Percentiles rank a stretch among this genome's conserved stretches.
phyloP scores from a whole-genome alignment of 2,329 filamentous ascomycete species.

The Aspergillus sp. region DNA sequence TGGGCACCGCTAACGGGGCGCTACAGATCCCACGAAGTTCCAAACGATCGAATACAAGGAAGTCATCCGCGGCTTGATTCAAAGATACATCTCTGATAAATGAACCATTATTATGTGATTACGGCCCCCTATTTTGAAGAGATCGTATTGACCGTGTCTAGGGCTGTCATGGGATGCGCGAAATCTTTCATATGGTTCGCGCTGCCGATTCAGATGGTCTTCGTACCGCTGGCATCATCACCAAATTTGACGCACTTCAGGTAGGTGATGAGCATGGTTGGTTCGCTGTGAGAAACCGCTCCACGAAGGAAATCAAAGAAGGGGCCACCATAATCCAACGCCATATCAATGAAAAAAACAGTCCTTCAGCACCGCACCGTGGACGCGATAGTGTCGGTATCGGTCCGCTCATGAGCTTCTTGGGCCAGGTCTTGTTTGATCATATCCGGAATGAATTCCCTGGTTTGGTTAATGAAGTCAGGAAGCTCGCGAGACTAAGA shows the following conservation, averaged over 20 bases:
- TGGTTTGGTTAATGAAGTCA: slow-evolving; percentile 10
- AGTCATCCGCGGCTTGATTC: slow-evolving; percentile 45
- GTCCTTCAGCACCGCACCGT: slow-evolving; percentile 11
- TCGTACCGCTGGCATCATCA: slow-evolving; percentile 33
- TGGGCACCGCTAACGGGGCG: background rate
- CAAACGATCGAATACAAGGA: slow-evolving; percentile 50
- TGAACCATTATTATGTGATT: slow-evolving; percentile 52
- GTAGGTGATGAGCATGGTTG: slow-evolving; percentile 22
- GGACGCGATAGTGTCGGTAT: slow-evolving; percentile 15
- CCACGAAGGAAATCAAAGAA: slow-evolving; percentile 16
- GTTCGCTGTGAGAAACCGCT: slow-evolving; percentile 20
- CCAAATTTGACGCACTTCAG: slow-evolving; percentile 28
- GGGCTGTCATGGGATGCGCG: slow-evolving; percentile 28
- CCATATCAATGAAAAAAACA: slow-evolving; percentile 9
- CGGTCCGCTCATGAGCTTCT: slow-evolving; percentile 10
- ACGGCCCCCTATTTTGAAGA: slow-evolving; percentile 3
- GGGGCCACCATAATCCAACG: slow-evolving; percentile 12
- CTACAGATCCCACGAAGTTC: slow-evolving; percentile 38
- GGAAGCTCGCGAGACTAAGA: slow-evolving; percentile 16
- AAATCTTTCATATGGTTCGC: slow-evolving; percentile 44
- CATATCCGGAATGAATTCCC: slow-evolving; percentile 18
- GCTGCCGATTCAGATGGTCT: slow-evolving; percentile 23
- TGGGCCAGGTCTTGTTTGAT: slow-evolving; percentile 12
- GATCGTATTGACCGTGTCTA: background rate
- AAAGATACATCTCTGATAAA: slow-evolving; percentile 46